phyloP scores from a whole-genome alignment of 2,329 filamentous ascomycete genomes.

The Leptosphaerulina australis region DNA sequence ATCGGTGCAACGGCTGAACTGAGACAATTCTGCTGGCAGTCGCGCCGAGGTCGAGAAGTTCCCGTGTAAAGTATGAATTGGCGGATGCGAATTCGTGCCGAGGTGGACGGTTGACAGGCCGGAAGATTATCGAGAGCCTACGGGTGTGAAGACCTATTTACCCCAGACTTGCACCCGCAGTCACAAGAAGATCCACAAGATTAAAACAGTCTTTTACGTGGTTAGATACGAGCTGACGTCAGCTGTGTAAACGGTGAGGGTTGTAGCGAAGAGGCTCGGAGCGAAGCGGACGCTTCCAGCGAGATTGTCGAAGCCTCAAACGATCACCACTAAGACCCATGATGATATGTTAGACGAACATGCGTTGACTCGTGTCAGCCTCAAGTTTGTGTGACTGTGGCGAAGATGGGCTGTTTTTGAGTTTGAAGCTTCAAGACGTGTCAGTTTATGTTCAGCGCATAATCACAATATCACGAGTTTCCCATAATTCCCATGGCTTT shows the following conservation, averaged over 20 bases:
- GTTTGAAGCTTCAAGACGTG: too few relatives aligned
- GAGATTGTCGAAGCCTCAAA: too few relatives aligned
- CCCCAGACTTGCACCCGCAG: conserved; percentile 13
- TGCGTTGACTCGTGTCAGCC: not conserved
- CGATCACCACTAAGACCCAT: too few relatives aligned
- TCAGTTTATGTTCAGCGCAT: too few relatives aligned
- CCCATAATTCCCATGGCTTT: too few relatives aligned
- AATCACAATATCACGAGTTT: too few relatives aligned
- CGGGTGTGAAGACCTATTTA: not conserved
- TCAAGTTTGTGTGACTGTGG: not conserved
- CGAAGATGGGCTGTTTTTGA: too few relatives aligned
- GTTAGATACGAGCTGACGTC: conserved; percentile 2
- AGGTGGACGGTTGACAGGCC: conserved; percentile 1
- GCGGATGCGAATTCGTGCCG: not conserved
- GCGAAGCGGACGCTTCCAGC: conserved; percentile 8
- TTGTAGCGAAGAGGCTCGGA: conserved; percentile 3
- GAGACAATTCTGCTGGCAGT: too few relatives aligned
- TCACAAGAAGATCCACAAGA: not conserved
- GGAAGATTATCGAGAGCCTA: not conserved
- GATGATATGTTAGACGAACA: not conserved
- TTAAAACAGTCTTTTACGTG: not conserved
- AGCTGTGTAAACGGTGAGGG: conserved; percentile 13
- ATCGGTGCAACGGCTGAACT: conserved; percentile 6
- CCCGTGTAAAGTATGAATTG: too few relatives aligned
- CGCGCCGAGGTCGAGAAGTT: too few relatives aligned